Evolutionary conservation across 2,329 filamentous ascomycete species (phyloP).

Genomic region (Epichloe gansuensis): DNA sequence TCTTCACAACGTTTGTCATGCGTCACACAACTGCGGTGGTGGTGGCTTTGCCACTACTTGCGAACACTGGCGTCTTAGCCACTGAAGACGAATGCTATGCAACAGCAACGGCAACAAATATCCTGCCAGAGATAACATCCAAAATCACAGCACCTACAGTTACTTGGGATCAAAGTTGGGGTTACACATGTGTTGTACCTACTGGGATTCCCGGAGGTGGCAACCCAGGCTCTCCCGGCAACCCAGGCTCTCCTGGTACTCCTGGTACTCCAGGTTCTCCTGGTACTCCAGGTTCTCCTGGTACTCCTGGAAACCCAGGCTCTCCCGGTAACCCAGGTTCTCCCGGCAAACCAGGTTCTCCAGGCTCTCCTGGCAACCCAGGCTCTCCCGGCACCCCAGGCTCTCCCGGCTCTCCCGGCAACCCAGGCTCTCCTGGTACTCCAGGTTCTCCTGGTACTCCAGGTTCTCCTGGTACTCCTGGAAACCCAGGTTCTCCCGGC

Average conservation of each 20-base stretch:
- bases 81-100: not conserved
- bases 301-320: no score
- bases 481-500: no score
- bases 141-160: not conserved
- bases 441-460: no score
- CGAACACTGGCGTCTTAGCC: not conserved
- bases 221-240: no score
- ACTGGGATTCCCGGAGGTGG: not conserved
- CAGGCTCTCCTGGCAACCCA: rapidly evolving
- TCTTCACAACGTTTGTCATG: not conserved
- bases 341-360: rapidly evolving
- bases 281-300: rapidly evolving
- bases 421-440: rapidly evolving
- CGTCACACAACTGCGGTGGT: not conserved
- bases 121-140: slow-evolving; percentile 2
- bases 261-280: no score
- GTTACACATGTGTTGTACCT: not conserved
- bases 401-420: rapidly evolving
- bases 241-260: no score
- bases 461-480: no score
- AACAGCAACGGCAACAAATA: not conserved
- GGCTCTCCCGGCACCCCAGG: no score
- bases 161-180: not conserved
- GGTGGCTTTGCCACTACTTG: slow-evolving; percentile 2
- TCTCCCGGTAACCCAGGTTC: rapidly evolving